phyloP scores from a whole-genome alignment of 768 basidiomycete species.

The Candolleomyces eurysporus region DNA sequence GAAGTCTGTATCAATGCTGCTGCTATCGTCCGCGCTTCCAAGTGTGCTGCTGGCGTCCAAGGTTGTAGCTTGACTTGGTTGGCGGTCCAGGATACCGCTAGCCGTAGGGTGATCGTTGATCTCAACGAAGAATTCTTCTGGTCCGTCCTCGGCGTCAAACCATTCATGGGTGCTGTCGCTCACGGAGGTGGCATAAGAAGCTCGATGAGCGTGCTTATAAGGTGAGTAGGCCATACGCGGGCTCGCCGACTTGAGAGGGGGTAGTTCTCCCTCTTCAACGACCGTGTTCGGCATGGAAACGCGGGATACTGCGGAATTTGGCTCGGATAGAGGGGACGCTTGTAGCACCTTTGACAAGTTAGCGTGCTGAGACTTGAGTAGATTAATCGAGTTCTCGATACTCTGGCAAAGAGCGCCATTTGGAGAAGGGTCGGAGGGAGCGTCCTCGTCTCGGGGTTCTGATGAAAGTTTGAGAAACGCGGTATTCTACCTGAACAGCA shows the following conservation, averaged over 20 bases:
- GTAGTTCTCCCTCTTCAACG: constrained; percentile 11
- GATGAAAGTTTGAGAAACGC: no score
- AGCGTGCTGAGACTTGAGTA: constrained; percentile 11
- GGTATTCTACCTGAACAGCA: no score
- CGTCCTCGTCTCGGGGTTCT: constrained; percentile 8
- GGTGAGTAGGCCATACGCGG: constrained; percentile 16
- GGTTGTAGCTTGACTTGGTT: constrained; percentile 36
- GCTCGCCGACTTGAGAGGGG: constrained; percentile 9
- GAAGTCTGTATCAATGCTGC: constrained; percentile 54
- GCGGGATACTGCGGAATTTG: constrained; percentile 4
- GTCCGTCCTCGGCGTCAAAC: constrained; percentile 78
- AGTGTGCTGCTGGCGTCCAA: constrained; percentile 39
- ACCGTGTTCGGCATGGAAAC: constrained; percentile 12
- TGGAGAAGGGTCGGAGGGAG: constrained; percentile 4
- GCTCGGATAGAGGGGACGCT: not conserved
- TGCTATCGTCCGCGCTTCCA: constrained; percentile 35
- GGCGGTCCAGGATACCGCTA: constrained; percentile 33
- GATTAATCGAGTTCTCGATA: not conserved
- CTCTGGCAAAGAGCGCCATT: not conserved
- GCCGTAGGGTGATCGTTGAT: constrained; percentile 39
- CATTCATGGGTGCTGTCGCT: constrained; percentile 62
- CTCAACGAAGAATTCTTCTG: constrained; percentile 58
- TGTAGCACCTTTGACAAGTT: constrained; percentile 7
- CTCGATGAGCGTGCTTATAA: constrained; percentile 28
- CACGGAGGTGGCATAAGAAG: constrained; percentile 45